A percentile compares a stretch with the other conserved stretches of the same genome.
phyloP scores from a whole-genome alignment of 163 green algal genomes.

The Scenedesmus sp. region DNA sequence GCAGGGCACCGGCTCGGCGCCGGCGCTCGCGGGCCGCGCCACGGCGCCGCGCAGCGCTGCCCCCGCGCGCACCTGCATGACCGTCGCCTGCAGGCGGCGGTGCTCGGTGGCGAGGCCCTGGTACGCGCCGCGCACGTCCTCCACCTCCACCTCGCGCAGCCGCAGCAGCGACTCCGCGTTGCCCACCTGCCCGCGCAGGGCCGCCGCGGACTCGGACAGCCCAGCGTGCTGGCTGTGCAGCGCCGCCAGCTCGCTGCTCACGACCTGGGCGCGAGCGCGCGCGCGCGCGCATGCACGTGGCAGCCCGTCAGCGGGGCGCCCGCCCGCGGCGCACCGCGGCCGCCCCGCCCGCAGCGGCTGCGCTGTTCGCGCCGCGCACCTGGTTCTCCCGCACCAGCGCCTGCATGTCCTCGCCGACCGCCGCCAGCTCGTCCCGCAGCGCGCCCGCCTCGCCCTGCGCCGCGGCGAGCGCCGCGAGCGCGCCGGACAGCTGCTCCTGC shows the following conservation, averaged over 20 bases:
- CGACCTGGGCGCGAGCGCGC: conserved; percentile 39
- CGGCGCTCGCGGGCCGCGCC: no score
- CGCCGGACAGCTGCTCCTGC: conserved; percentile 51
- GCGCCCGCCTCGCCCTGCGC: conserved; percentile 47
- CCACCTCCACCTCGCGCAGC: conserved; percentile 62
- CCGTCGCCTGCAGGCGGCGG: conserved; percentile 26
- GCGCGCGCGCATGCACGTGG: no score
- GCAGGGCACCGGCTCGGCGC: no score
- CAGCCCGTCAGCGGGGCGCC: no score
- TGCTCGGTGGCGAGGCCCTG: conserved; percentile 60
- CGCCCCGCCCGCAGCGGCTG: no score
- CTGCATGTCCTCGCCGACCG: conserved; percentile 65
- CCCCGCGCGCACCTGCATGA: conserved; percentile 32
- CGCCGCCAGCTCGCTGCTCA: conserved; percentile 56
- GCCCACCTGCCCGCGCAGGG: conserved; percentile 32
- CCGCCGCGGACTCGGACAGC: conserved; percentile 38
- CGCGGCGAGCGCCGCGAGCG: conserved; percentile 43
- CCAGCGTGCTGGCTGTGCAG: conserved; percentile 37
- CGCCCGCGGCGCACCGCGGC: not conserved
- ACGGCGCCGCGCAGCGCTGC: no score
- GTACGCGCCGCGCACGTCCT: conserved; percentile 67
- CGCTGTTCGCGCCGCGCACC: conserved; percentile 47
- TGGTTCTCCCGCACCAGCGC: conserved; percentile 65
- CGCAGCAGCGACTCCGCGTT: conserved; percentile 49
- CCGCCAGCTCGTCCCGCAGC: conserved; percentile 53